Percentiles rank a stretch among this genome's conserved stretches.
Evolutionary conservation across 768 basidiomycete genomes (phyloP).

Genomic region (Xerocomus brunneocitrinus): DNA sequence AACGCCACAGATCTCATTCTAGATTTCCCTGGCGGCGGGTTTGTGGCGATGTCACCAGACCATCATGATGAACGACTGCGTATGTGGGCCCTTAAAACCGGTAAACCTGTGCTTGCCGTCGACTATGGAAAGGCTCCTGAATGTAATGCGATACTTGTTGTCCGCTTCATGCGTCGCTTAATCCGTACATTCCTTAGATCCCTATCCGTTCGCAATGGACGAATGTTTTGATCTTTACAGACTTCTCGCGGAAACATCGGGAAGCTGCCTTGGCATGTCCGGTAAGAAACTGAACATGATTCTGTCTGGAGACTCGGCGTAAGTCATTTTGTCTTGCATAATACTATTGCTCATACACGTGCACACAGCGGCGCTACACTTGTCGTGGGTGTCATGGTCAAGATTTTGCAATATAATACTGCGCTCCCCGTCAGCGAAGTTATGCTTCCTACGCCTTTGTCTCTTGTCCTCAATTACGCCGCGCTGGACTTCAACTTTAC

Average conservation of each 20-base stretch:
- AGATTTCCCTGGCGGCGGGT: constrained; percentile 95
- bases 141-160: constrained; percentile 47
- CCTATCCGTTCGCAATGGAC: constrained; percentile 94
- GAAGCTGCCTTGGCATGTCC: constrained; percentile 80
- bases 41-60: constrained; percentile 92
- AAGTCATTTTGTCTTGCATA: constrained; percentile 33
- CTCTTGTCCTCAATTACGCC: constrained; percentile 85
- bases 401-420: constrained; percentile 66
- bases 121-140: constrained; percentile 98
- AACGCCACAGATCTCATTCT: constrained; percentile 76
- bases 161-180: constrained; percentile 3
- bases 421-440: constrained; percentile 26
- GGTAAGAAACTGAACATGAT: constrained; percentile 76
- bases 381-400: constrained; percentile 78
- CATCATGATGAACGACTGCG: constrained; percentile 94
- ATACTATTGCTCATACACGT: constrained; percentile 10
- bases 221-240: constrained; percentile 91
- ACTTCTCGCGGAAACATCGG: constrained; percentile 74
- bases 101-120: constrained; percentile 76
- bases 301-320: constrained; percentile 96
- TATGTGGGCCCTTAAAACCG: constrained; percentile 76
- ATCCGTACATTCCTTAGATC: constrained; percentile 50
- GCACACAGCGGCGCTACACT: constrained; percentile 77
- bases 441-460: constrained; percentile 67
- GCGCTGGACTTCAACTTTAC: constrained; percentile 97